A percentile compares a stretch with the other conserved stretches of the same genome.
Conservation (phyloP, 495 filamentous ascomycete genomes). For the Neurospora sp. region DNA sequence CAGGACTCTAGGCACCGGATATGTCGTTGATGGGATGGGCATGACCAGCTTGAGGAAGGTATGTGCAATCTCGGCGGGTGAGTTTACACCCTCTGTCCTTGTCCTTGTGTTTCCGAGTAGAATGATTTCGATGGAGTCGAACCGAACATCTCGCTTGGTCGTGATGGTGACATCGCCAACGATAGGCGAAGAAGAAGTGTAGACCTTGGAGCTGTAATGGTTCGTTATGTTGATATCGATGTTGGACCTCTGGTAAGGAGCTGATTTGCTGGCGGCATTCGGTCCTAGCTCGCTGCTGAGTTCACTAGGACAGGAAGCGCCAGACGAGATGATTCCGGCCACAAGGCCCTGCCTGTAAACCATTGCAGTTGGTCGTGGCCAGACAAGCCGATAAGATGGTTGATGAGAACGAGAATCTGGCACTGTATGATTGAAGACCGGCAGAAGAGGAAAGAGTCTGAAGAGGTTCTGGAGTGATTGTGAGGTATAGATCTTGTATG, state of each 20-base stretch:
- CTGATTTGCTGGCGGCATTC: not conserved
- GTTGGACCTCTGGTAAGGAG: constrained; percentile 20
- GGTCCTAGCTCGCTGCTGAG: constrained; percentile 1
- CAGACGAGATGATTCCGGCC: not conserved
- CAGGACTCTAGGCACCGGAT: constrained; percentile 60
- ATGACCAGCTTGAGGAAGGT: constrained; percentile 74
- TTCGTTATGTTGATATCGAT: constrained; percentile 36
- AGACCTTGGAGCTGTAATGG: constrained; percentile 37
- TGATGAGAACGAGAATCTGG: not conserved
- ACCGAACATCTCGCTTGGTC: constrained; percentile 52
- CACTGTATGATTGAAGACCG: not conserved
- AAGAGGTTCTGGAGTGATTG: not conserved
- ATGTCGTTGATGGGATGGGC: constrained; percentile 58
- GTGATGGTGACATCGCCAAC: constrained; percentile 44
- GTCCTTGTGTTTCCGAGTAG: constrained; percentile 56
- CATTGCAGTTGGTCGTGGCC: not conserved
- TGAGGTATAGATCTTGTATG: not conserved
- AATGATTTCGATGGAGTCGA: constrained; percentile 72
- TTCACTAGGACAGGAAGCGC: constrained; percentile 2
- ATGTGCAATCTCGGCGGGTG: constrained; percentile 35
- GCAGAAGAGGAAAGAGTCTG: not conserved
- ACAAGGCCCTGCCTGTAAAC: not conserved
- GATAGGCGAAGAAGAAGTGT: constrained; percentile 38
- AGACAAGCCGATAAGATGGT: not conserved
- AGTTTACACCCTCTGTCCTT: constrained; percentile 29